These are phyloP conservation scores for Saxispiralis lemnorum DNA, from an alignment of 495 filamentous ascomycete genomes.

Conservation along the genomic window DNA sequence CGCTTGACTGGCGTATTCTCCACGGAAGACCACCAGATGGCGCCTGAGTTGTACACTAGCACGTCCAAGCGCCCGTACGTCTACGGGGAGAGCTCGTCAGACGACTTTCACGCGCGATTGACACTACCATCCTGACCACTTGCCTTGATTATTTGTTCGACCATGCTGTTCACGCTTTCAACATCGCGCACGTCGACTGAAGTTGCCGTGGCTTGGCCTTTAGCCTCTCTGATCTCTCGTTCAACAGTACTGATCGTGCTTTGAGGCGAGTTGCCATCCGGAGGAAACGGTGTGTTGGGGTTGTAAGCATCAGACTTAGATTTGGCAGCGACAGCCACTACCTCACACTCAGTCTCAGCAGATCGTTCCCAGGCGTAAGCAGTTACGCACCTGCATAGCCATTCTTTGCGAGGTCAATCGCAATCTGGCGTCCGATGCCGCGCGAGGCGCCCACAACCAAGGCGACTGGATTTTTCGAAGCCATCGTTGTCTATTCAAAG, in stretches of 20 bases:
- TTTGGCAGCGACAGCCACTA: slow-evolving; percentile 72
- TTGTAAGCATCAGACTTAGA: slow-evolving; percentile 45
- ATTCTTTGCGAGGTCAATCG: slow-evolving; percentile 52
- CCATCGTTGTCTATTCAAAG: no score
- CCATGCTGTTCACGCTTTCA: slow-evolving; percentile 42
- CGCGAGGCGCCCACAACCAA: slow-evolving; percentile 11
- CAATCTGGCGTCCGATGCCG: slow-evolving; percentile 64
- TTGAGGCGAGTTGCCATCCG: slow-evolving; percentile 58
- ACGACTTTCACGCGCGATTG: slow-evolving; percentile 15
- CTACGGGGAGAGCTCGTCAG: background rate
- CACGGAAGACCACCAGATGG: slow-evolving; percentile 73
- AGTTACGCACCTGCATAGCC: slow-evolving; percentile 45
- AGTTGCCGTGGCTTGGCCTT: slow-evolving; percentile 47
- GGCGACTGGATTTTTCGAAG: slow-evolving; percentile 2
- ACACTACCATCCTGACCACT: no score
- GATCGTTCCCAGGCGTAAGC: background rate
- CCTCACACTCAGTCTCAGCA: background rate
- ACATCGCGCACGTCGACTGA: slow-evolving; percentile 52
- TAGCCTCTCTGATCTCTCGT: slow-evolving; percentile 53
- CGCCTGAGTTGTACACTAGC: slow-evolving; percentile 62
- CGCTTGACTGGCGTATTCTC: slow-evolving; percentile 57
- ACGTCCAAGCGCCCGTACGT: slow-evolving; percentile 51
- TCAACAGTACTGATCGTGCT: slow-evolving; percentile 74
- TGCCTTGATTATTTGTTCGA: slow-evolving; percentile 39
- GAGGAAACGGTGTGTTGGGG: slow-evolving; percentile 43